Evolutionary conservation across 371 early-diverging fungal genomes (phyloP), one percentile per base, ranked within the genome.

Genomic region (Circinella umbellata): DNA sequence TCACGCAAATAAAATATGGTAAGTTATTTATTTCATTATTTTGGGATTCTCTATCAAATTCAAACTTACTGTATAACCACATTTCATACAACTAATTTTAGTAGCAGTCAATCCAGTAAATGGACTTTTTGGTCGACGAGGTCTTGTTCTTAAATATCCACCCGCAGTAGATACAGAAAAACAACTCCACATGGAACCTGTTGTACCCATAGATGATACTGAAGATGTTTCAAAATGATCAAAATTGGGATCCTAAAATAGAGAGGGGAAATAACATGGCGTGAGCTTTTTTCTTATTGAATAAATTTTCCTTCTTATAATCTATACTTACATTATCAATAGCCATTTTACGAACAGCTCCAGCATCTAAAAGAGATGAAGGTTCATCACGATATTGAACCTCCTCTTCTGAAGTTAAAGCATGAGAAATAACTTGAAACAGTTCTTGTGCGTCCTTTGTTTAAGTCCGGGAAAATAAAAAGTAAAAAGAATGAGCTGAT

Each of bases 401-500:
- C 65, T 82, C 80, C 71, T 89, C 91, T 69, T 96, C 96, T 5
- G 89, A 83, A 9, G 91, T 89, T 8, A 97, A 73, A 42, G 91
- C 86, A 53, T 90, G 88, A 10, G 94, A 92, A 15, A 97, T 90
- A 9, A 96, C 86, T 75, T 95, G 94, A 67, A 96, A 93, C 27
- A 96, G 86, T 73, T 97, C 98, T 73, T 97, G 98, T 0, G 97
- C 98, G 78, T 97, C 98, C 90, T 97, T 84, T 67, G 83, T 38
- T 39, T 42, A 42, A 42, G 3, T 42, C 42, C 42, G 42, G 42
- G 2, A 4, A 39, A 59, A 34, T 42, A 48, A 13, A n/a, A 62
- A 60, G n/a, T 0, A 37, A n/a, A 42, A 51, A 14, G 39, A 15
- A 62, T 42, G 42, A 11, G 27, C 27, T 42, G 65, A 11, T 64